These are phyloP conservation scores for Aegilops speltoides DNA, from an alignment of 176 grass and related monocot species.

Conservation along the genomic window DNA sequence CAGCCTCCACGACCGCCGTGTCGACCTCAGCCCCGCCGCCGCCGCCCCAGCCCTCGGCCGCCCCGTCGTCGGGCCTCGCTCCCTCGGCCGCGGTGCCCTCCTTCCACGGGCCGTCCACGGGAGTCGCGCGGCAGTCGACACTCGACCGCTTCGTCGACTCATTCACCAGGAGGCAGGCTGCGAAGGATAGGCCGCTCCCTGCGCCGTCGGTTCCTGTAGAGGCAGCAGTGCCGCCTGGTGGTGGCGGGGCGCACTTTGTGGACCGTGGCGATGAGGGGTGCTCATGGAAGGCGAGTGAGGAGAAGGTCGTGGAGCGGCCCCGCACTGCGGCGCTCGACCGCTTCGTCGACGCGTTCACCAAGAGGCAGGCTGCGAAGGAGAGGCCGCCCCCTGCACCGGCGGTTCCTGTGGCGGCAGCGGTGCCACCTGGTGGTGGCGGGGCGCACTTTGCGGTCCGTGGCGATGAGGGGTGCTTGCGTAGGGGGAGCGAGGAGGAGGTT, in stretches of 20 bases:
- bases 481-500: not conserved
- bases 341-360: constrained; percentile 52
- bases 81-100: constrained; percentile 2
- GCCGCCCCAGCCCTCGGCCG: not conserved
- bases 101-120: not conserved
- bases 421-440: not conserved
- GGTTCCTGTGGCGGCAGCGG: not conserved
- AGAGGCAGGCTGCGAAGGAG: constrained; percentile 42
- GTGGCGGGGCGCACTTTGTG: not conserved
- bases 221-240: not conserved
- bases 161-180: constrained; percentile 46
- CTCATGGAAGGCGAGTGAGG: not conserved
- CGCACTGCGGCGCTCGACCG: constrained; percentile 51
- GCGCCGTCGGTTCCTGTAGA: not conserved
- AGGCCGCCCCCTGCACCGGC: not conserved
- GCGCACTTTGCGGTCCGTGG: not conserved
- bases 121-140: constrained; percentile 55
- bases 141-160: constrained; percentile 66
- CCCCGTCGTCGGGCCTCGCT: not conserved
- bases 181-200: constrained; percentile 8
- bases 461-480: not conserved
- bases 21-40: not conserved
- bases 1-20: constrained; percentile 11
- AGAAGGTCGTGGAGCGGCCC: not conserved
- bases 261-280: not conserved